phyloP scores from a whole-genome alignment of 192 early-diverging fungal species.

The Pilobolus umbonatus region DNA sequence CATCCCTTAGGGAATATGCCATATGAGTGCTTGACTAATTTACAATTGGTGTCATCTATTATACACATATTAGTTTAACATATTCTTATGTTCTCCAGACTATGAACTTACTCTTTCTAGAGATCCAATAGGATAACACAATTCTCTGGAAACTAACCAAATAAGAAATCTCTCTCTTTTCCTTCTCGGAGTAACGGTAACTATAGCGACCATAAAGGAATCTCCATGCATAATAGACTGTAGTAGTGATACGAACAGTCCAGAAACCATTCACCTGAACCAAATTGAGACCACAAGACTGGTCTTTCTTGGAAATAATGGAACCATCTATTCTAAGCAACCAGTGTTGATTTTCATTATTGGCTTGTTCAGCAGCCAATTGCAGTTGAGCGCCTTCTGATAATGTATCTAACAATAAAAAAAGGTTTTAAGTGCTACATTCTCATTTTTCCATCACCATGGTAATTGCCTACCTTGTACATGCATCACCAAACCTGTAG shows the following conservation, averaged over 20 bases:
- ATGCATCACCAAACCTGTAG: slow-evolving; percentile 24
- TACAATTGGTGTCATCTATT: background rate
- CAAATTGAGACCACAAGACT: slow-evolving; percentile 11
- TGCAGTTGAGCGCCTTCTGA: slow-evolving; percentile 14
- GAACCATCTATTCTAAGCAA: slow-evolving; percentile 24
- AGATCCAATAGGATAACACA: slow-evolving; percentile 8
- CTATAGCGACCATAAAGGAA: slow-evolving; percentile 24
- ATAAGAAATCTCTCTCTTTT: slow-evolving; percentile 9
- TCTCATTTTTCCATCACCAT: too few species aligned
- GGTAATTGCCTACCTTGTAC: slow-evolving; percentile 8
- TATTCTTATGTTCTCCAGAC: background rate
- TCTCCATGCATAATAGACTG: slow-evolving; percentile 10
- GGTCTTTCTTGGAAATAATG: slow-evolving; percentile 9
- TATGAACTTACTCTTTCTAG: background rate
- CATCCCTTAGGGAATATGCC: slow-evolving; percentile 30
- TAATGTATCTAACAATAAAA: slow-evolving; percentile 9
- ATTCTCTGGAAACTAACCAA: slow-evolving; percentile 11
- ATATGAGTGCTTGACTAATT: slow-evolving; percentile 14
- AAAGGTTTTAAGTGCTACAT: background rate
- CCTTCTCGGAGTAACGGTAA: slow-evolving; percentile 4
- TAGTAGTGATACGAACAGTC: slow-evolving; percentile 10
- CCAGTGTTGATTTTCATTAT: slow-evolving; percentile 14
- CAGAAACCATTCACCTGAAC: slow-evolving; percentile 8
- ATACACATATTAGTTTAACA: background rate
- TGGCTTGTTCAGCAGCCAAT: slow-evolving; percentile 2